These are phyloP conservation scores for Claviceps africana DNA, from an alignment of 2,329 filamentous ascomycete species.

Conservation along the genomic window DNA sequence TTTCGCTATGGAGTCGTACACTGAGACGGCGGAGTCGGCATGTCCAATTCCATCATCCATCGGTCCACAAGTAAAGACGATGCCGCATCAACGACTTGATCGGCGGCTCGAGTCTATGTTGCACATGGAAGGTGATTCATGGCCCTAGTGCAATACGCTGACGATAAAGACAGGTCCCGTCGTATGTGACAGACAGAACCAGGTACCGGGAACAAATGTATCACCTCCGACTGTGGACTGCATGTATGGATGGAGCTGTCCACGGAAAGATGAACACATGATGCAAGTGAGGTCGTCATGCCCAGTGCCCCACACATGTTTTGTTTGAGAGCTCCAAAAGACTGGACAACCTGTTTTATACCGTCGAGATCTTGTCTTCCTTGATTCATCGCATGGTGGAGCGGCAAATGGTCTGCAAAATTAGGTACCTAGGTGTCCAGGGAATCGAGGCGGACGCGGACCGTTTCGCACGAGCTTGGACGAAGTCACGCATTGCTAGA, in stretches of 20 bases:
- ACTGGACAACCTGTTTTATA: background rate
- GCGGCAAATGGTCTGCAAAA: background rate
- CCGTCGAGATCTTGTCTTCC: background rate
- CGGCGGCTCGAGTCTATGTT: background rate
- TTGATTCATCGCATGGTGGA: background rate
- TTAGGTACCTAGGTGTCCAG: too few species aligned
- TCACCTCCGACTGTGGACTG: background rate
- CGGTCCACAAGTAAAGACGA: background rate
- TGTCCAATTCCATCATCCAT: background rate
- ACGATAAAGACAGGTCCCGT: background rate
- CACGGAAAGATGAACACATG: background rate
- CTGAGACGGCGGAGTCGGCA: background rate
- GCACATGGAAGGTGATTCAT: background rate
- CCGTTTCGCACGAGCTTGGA: background rate
- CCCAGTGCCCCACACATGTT: background rate
- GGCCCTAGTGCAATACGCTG: background rate
- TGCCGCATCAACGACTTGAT: background rate
- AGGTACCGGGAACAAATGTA: background rate
- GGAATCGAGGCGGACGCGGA: background rate
- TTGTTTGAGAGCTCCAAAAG: background rate
- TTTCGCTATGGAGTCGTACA: background rate
- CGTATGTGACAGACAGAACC: background rate
- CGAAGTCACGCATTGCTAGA: background rate
- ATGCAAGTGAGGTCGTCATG: background rate
- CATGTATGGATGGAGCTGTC: background rate